Conservation (phyloP, 352 stramenopile species). For the Globisporangium paroecandrum region DNA sequence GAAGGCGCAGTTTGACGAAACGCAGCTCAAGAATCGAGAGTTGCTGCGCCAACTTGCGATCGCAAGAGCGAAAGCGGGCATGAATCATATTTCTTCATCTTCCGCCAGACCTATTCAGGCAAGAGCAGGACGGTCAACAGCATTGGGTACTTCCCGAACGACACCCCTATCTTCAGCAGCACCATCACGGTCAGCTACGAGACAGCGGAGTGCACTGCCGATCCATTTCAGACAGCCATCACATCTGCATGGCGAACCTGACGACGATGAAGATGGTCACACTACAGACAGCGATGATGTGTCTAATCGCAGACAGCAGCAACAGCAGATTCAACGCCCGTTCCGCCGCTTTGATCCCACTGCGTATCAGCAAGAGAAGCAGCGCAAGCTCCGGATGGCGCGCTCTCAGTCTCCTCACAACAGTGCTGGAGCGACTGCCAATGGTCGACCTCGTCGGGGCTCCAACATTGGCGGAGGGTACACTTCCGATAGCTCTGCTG, state of each 20-base stretch:
- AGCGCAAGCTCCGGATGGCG: slow-evolving; percentile 45
- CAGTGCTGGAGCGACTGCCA: background rate
- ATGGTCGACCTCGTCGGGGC: slow-evolving; percentile 4
- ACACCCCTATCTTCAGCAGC: background rate
- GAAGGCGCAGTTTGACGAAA: slow-evolving; percentile 57
- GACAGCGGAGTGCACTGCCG: slow-evolving; percentile 15
- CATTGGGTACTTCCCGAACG: background rate
- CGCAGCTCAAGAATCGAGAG: slow-evolving; percentile 74
- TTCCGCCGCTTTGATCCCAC: slow-evolving; percentile 80
- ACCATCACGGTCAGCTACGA: background rate
- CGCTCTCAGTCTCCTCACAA: slow-evolving; percentile 32
- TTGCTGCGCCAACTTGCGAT: slow-evolving; percentile 71
- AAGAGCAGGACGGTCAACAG: background rate
- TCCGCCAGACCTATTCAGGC: background rate
- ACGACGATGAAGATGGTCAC: slow-evolving; percentile 17
- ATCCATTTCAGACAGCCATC: slow-evolving; percentile 22
- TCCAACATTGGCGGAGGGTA: slow-evolving; percentile 35
- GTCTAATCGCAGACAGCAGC: background rate
- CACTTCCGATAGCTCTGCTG: slow-evolving; percentile 57
- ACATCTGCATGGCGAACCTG: slow-evolving; percentile 29
- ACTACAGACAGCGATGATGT: slow-evolving; percentile 17
- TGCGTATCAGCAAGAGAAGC: slow-evolving; percentile 73
- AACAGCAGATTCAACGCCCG: slow-evolving; percentile 15
- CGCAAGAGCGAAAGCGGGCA: slow-evolving; percentile 35
- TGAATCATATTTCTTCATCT: background rate